These are phyloP conservation scores for Hibiscus trionum DNA, from an alignment of 345 rosid genomes.

Conservation along the genomic window DNA sequence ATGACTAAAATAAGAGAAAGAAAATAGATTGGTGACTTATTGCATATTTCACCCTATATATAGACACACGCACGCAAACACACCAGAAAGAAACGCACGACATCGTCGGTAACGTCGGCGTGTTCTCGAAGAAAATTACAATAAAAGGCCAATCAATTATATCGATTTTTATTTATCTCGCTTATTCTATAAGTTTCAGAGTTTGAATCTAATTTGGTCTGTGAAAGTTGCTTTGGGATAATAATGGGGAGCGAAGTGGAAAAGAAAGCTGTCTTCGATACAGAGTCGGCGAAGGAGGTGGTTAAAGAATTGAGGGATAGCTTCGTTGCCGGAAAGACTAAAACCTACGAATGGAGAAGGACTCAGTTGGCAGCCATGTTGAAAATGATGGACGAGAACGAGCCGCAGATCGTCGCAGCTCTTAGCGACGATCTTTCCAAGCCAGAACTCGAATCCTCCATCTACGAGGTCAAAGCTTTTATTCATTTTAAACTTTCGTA, in stretches of 20 bases:
- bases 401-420: conserved; percentile 61
- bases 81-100: background rate
- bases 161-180: background rate
- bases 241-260: conserved; percentile 25
- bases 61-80: background rate
- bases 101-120: background rate
- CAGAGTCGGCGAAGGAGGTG: conserved; percentile 42
- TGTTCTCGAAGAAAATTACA: background rate
- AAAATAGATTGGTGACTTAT: no score
- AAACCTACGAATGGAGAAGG: conserved; percentile 68
- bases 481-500: background rate
- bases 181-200: background rate
- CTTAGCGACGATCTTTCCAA: conserved; percentile 71
- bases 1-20: no score
- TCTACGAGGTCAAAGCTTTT: conserved; percentile 55
- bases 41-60: no score
- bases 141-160: background rate
- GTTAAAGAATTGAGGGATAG: conserved; percentile 44
- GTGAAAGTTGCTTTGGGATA: background rate
- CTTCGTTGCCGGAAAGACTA: conserved; percentile 54
- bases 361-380: conserved; percentile 56
- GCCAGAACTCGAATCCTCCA: conserved; percentile 63
- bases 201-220: background rate
- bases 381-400: conserved; percentile 48
- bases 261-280: conserved; percentile 28